A percentile compares a stretch with the other conserved stretches of the same genome.
Evolutionary conservation across 495 filamentous ascomycete species (phyloP).

Genomic region (Penicillium manginii): DNA sequence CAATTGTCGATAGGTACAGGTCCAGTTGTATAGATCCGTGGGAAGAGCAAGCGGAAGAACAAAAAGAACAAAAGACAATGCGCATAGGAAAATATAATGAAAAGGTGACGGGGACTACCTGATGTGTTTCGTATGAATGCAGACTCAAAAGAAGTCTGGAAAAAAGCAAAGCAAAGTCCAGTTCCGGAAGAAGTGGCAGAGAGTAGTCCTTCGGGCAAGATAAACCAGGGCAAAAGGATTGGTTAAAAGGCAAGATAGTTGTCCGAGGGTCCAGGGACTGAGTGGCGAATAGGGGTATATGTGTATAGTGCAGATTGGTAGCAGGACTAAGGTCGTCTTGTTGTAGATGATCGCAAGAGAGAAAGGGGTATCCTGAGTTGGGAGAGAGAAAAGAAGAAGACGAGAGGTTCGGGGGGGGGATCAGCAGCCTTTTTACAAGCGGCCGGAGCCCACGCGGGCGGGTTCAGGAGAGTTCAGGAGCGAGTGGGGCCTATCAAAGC

Average conservation of each 20-base stretch:
- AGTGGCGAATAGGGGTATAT: slow-evolving; percentile 7
- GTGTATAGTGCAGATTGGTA: slow-evolving; percentile 12
- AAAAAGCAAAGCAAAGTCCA: slow-evolving; percentile 42
- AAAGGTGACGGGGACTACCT: slow-evolving; percentile 52
- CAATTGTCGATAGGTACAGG: slow-evolving; percentile 21
- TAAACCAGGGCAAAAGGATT: slow-evolving; percentile 28
- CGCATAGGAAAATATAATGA: slow-evolving; percentile 32
- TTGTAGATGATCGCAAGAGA: slow-evolving; percentile 7
- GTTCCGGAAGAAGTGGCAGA: slow-evolving; percentile 36
- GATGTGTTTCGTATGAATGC: slow-evolving; percentile 38
- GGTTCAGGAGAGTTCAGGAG: slow-evolving; percentile 16
- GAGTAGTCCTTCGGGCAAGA: slow-evolving; percentile 30
- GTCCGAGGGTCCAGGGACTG: slow-evolving; percentile 40
- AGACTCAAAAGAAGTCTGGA: slow-evolving; percentile 42
- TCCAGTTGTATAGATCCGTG: slow-evolving; percentile 22
- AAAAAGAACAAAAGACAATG: slow-evolving; percentile 23
- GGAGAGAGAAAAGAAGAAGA: slow-evolving; percentile 27
- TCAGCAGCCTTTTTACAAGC: slow-evolving; percentile 32
- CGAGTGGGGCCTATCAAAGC: slow-evolving; percentile 28
- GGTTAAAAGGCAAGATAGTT: slow-evolving; percentile 18
- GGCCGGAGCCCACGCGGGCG: slow-evolving; percentile 6
- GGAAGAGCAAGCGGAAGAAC: slow-evolving; percentile 26
- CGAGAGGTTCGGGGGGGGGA: slow-evolving; percentile 22
- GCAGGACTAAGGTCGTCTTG: neutral
- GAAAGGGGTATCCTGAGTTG: slow-evolving; percentile 29